Evolutionary conservation across 2,329 filamentous ascomycete genomes (phyloP).

Genomic region (Penicillium palitans): DNA sequence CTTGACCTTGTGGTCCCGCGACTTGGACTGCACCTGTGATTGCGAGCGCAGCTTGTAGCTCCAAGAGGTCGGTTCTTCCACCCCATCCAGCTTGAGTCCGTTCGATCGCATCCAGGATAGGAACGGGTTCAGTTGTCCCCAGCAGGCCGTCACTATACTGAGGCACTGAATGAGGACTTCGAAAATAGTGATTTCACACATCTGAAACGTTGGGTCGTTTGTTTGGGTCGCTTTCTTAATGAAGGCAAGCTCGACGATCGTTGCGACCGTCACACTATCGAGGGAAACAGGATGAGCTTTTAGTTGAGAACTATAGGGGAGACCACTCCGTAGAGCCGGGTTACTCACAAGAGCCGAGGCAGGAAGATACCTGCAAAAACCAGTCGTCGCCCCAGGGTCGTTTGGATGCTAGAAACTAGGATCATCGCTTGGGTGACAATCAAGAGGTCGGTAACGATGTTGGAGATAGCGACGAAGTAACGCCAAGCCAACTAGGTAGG

Average conservation of each 20-base stretch:
- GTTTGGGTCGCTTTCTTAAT: constrained; percentile 10
- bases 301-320: neutral
- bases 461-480: constrained; percentile 21
- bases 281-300: neutral
- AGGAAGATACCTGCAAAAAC: constrained; percentile 26
- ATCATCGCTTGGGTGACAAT: constrained; percentile 25
- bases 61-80: constrained; percentile 10
- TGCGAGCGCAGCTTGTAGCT: constrained; percentile 10
- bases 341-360: constrained; percentile 22
- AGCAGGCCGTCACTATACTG: constrained; percentile 29
- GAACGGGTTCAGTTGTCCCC: constrained; percentile 25
- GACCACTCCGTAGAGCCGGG: neutral
- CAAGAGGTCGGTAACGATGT: constrained; percentile 25
- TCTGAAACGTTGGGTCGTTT: constrained; percentile 20
- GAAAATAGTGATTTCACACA: constrained; percentile 22
- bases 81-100: constrained; percentile 16
- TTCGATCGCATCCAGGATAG: constrained; percentile 16
- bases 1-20: neutral
- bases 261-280: constrained; percentile 16
- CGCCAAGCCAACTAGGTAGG: constrained; percentile 16
- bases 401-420: constrained; percentile 23
- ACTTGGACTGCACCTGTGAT: neutral
- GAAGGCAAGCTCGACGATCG: constrained; percentile 17
- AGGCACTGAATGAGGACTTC: constrained; percentile 23
- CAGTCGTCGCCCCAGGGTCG: constrained; percentile 18